phyloP scores from a whole-genome alignment of 331 rosid genomes.

The Pyrus hybrid region DNA sequence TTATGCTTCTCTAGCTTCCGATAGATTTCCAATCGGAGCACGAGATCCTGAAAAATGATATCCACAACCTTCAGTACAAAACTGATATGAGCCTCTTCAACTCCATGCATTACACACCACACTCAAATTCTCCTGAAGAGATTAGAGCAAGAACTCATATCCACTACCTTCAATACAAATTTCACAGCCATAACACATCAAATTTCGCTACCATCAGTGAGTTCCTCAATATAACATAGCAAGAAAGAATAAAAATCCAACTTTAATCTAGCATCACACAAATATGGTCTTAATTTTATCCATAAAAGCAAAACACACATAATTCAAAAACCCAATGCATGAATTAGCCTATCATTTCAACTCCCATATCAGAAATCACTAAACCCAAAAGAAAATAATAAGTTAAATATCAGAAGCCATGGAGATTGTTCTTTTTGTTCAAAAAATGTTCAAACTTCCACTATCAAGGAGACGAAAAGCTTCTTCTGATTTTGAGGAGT shows the following conservation, averaged over 20 bases:
- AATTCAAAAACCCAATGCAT: background rate
- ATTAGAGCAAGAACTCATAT: background rate
- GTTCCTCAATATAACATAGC: background rate
- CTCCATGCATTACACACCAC: background rate
- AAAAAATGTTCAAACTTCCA: no score
- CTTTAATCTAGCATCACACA: background rate
- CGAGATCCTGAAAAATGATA: conserved; percentile 58
- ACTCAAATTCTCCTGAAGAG: background rate
- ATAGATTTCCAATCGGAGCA: conserved; percentile 57
- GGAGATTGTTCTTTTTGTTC: no score
- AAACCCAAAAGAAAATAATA: background rate
- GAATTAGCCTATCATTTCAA: background rate
- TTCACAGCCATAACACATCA: background rate
- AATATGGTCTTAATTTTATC: background rate
- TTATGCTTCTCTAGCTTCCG: conserved; percentile 60
- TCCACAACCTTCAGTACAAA: background rate
- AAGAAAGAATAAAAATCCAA: background rate
- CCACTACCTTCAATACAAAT: background rate
- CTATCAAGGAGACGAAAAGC: no score
- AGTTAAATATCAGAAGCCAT: no score
- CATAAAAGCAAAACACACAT: background rate
- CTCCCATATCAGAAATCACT: background rate
- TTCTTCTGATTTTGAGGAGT: no score
- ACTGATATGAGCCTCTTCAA: background rate
- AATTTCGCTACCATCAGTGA: background rate